Evolutionary conservation across 2,329 filamentous ascomycete species (phyloP).

Genomic region (Sporothrix sp.): DNA sequence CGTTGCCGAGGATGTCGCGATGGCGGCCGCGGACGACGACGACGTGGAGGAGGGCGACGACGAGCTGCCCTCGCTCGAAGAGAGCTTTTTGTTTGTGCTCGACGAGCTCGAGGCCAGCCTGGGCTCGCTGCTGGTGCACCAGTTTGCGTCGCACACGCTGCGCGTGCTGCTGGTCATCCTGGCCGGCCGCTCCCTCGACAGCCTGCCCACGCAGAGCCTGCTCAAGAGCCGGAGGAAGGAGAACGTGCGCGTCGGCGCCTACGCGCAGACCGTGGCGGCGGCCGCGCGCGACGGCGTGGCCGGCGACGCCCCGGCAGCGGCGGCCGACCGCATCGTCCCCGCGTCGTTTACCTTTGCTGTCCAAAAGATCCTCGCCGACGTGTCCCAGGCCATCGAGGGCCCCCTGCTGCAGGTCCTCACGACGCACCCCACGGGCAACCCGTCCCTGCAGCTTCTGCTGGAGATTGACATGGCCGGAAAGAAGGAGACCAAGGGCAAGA

Average conservation of each 20-base stretch:
- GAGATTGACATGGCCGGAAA: constrained; percentile 74
- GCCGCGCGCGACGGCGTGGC: not conserved
- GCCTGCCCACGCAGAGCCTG: constrained; percentile 58
- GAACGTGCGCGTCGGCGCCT: constrained; percentile 53
- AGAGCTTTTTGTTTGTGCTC: constrained; percentile 70
- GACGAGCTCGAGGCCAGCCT: constrained; percentile 83
- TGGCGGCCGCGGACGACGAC: constrained; percentile 31
- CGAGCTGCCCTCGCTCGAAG: constrained; percentile 62
- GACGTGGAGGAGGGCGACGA: constrained; percentile 35
- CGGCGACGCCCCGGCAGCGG: not conserved
- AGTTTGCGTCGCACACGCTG: constrained; percentile 83
- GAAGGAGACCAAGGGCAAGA: constrained; percentile 45
- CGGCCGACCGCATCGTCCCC: constrained; percentile 50
- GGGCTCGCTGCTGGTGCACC: constrained; percentile 73
- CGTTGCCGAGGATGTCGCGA: constrained; percentile 31
- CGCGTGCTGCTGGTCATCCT: constrained; percentile 78
- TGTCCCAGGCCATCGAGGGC: constrained; percentile 63
- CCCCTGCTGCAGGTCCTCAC: constrained; percentile 75
- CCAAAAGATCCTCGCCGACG: constrained; percentile 72
- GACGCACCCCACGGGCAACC: constrained; percentile 83
- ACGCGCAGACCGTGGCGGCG: constrained; percentile 32
- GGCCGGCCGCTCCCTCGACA: constrained; percentile 69
- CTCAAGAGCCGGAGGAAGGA: constrained; percentile 91
- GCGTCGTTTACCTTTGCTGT: constrained; percentile 67
- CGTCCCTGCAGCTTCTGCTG: constrained; percentile 80